These are phyloP conservation scores for Boletus sp. DNA, from an alignment of 768 basidiomycete species.

Conservation along the genomic window DNA sequence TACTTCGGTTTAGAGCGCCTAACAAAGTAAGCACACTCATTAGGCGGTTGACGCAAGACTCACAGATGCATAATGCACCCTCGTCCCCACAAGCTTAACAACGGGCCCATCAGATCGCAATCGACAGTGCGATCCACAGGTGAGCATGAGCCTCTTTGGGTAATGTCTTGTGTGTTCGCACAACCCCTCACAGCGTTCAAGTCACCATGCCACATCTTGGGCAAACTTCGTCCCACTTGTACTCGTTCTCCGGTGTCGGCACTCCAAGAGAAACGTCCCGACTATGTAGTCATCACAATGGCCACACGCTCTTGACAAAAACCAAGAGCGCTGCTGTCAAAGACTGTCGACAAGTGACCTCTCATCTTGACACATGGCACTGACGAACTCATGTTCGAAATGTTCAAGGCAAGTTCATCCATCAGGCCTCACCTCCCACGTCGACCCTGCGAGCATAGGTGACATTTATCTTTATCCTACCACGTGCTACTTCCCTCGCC, in stretches of 20 bases:
- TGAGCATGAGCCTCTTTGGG: too few relatives aligned
- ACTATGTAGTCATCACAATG: slow-evolving; percentile 82
- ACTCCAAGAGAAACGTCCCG: slow-evolving; percentile 55
- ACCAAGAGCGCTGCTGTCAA: slow-evolving; percentile 73
- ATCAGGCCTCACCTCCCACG: not conserved
- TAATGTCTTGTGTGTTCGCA: too few relatives aligned
- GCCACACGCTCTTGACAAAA: slow-evolving; percentile 75
- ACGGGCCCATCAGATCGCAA: too few relatives aligned
- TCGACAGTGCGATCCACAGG: too few relatives aligned
- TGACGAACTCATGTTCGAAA: slow-evolving; percentile 78
- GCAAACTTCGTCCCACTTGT: slow-evolving; percentile 61
- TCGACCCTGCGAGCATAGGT: too few relatives aligned
- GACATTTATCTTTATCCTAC: too few relatives aligned
- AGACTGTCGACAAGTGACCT: slow-evolving; percentile 53
- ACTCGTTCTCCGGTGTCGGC: slow-evolving; percentile 44
- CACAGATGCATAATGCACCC: too few relatives aligned
- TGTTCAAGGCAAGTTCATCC: slow-evolving; percentile 57
- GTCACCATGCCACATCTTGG: slow-evolving; percentile 54
- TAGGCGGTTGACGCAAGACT: too few relatives aligned
- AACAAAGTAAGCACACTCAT: too few relatives aligned
- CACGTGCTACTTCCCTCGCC: too few relatives aligned
- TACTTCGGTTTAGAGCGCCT: too few relatives aligned
- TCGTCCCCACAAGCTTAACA: too few relatives aligned
- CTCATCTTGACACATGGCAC: slow-evolving; percentile 41
- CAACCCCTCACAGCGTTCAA: not conserved